Percentiles rank a stretch among this genome's conserved stretches.
These are phyloP conservation scores for Sarocladium oryzae DNA, from an alignment of 2,329 filamentous ascomycete species.

Conservation along the genomic window DNA sequence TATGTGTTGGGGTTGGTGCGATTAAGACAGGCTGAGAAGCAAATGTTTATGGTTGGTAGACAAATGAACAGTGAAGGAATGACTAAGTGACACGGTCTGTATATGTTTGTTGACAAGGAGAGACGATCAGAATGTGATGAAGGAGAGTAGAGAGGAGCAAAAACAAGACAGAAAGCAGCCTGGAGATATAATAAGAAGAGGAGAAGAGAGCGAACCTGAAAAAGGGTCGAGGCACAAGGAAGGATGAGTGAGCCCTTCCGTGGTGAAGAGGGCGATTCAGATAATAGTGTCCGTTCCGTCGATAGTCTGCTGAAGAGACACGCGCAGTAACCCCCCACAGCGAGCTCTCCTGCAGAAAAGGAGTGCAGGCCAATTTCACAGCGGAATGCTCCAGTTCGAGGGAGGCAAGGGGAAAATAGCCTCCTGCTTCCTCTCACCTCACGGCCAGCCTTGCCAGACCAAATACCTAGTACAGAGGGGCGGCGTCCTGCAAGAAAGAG, in stretches of 20 bases:
- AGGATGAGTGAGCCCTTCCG: neutral
- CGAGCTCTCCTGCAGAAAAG: conserved; percentile 4
- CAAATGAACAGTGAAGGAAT: neutral
- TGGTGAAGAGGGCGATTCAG: conserved; percentile 4
- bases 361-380: conserved; percentile 2
- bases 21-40: neutral
- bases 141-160: neutral
- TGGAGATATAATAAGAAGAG: conserved; percentile 3
- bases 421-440: no score
- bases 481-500: no score
- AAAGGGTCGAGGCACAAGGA: neutral
- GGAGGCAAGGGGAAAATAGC: neutral
- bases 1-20: no score
- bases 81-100: neutral
- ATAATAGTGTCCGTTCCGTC: conserved; percentile 3
- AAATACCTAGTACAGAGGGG: no score
- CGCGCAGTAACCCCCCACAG: neutral
- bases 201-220: neutral
- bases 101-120: neutral
- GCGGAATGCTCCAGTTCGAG: conserved; percentile 7
- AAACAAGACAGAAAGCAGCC: neutral
- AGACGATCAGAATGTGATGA: conserved; percentile 1
- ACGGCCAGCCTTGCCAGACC: neutral
- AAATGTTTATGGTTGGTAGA: neutral
- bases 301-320: conserved; percentile 9